Base-by-base conservation (phyloP, 1,284 basidiomycete genomes). In the Apiotrichum veenhuisii region DNA sequence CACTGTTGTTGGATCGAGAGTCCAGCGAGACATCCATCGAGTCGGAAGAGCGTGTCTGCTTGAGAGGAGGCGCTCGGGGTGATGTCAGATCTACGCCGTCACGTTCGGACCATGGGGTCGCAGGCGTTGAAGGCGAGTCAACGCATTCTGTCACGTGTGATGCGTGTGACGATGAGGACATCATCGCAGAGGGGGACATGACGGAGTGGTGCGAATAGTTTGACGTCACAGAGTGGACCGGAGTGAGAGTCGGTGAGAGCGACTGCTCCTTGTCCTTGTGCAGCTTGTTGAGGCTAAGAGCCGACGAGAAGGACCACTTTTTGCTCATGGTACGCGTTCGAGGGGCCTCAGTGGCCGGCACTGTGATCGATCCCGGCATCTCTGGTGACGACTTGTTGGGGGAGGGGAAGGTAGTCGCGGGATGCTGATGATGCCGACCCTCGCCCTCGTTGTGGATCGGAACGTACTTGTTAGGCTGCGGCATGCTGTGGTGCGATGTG, bases 241-340 rank as follows among this genome's bases (percentile, higher is more conserved):
- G 52, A 63, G 69, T 2, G 22, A 43, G 20, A 9, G 22, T 27
- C 23, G 49, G 37, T n/a, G 49, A 41, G 12, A 20, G 45, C 7
- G 33, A 34, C 25, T 20, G 20, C 20, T 41, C 40, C 50, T 72
- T 66, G 45, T 67, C 59, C 11, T 54, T 65, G 37, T 58, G 59
- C 11, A 66, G 52, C 23, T 90, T 77, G 71, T 86, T 89, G 65
- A 91, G 83, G 65, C 88, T 92, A n/a, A 96, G 80, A 8, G 89
- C 89, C 57, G 84, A 88, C 8, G 90, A 90, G 77, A 97, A 91
- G 68, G 91, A 95, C 93, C 93, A 97, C 77, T 96, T 97, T 81
- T 94, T 95, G 41, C 85, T 89, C 66, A 76, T 74, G 25, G 48
- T 60, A 22, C 64, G 57, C 15, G 54, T 53, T 25, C 52, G 54